Percentiles rank a stretch among this genome's conserved stretches.
Evolutionary conservation across 768 basidiomycete genomes (phyloP).

Genomic region (Clathrus columnatus): DNA sequence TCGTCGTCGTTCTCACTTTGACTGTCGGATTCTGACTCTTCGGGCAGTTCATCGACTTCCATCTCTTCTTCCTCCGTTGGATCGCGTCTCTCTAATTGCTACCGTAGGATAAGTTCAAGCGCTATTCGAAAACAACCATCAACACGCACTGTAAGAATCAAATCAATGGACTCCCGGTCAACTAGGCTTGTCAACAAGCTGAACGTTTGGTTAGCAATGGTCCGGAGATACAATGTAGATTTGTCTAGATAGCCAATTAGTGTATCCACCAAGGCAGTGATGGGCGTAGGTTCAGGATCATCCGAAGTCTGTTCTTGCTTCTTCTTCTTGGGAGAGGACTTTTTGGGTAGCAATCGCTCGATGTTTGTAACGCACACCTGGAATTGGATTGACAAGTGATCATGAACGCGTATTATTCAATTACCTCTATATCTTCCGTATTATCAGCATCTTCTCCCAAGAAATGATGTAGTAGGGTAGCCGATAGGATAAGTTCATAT

Average conservation of each 20-base stretch:
- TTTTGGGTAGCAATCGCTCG: background rate
- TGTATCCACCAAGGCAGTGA: slow-evolving; percentile 82
- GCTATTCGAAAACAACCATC: slow-evolving; percentile 2
- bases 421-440: slow-evolving; percentile 21
- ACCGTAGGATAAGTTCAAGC: slow-evolving; percentile 6
- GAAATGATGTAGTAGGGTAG: slow-evolving; percentile 63
- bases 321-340: background rate
- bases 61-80: slow-evolving; percentile 34
- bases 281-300: slow-evolving; percentile 46
- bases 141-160: slow-evolving; percentile 67
- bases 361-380: slow-evolving; percentile 4
- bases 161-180: slow-evolving; percentile 62
- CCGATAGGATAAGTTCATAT: slow-evolving; percentile 59
- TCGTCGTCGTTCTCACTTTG: slow-evolving; percentile 31
- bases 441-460: slow-evolving; percentile 52
- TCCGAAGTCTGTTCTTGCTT: slow-evolving; percentile 16
- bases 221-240: slow-evolving; percentile 70
- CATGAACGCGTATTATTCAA: background rate
- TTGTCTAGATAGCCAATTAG: slow-evolving; percentile 86
- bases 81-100: slow-evolving; percentile 80
- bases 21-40: slow-evolving; percentile 25
- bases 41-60: slow-evolving; percentile 27
- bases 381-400: background rate
- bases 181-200: slow-evolving; percentile 59
- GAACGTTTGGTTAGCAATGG: slow-evolving; percentile 74